Evolutionary conservation across 306 rosid species (phyloP).

Genomic region (Citrullus mucosospermus): DNA sequence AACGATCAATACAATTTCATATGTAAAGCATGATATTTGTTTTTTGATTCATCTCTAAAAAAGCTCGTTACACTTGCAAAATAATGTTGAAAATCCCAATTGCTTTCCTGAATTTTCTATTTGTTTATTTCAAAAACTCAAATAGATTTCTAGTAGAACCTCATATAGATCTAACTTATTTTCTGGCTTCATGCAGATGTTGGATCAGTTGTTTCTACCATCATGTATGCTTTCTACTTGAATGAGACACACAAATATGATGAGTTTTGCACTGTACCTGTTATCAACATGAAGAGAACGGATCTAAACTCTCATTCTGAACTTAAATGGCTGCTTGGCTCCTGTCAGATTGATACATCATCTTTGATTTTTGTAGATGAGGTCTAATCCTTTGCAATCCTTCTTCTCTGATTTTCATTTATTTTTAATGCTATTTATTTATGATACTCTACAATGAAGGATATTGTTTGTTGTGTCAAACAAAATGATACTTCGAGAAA

Average conservation of each 20-base stretch:
- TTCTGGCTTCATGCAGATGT: conserved; percentile 33
- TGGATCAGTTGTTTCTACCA: conserved; percentile 57
- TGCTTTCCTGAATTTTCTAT: neutral
- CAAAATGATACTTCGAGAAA: neutral
- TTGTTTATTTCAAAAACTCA: neutral
- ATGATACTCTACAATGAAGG: neutral
- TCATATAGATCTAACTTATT: neutral
- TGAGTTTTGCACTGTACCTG: conserved; percentile 54
- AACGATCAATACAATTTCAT: neutral
- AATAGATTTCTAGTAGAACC: neutral
- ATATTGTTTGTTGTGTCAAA: neutral
- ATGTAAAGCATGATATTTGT: neutral
- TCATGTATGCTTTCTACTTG: conserved; percentile 70
- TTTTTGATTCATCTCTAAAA: neutral
- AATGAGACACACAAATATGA: conserved; percentile 31
- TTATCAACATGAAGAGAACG: conserved; percentile 60
- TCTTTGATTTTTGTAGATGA: conserved; percentile 67
- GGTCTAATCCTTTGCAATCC: conserved; percentile 27
- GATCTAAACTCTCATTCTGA: conserved; percentile 54
- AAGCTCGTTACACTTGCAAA: neutral
- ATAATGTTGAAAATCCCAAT: neutral
- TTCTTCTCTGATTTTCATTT: neutral
- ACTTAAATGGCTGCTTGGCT: conserved; percentile 73
- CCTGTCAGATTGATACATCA: conserved; percentile 62
- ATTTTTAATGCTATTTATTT: neutral